Percentiles rank a stretch among this genome's conserved stretches.
phyloP scores from a whole-genome alignment of 192 early-diverging fungal genomes.

The Backusella australiensis region DNA sequence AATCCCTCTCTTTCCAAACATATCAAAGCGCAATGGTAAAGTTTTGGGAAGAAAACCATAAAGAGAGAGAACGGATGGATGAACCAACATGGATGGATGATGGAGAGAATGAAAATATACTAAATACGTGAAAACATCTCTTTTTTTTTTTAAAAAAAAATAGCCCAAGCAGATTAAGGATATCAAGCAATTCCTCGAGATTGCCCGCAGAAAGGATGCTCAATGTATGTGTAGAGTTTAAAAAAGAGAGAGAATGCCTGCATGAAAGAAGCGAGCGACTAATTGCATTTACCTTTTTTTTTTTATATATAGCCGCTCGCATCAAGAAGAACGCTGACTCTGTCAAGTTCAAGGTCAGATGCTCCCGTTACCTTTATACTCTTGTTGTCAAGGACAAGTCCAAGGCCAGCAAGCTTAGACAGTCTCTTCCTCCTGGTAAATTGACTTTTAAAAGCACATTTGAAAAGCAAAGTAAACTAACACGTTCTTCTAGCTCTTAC shows the following conservation, averaged over 20 bases:
- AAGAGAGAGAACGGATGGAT: background rate
- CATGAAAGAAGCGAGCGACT: background rate
- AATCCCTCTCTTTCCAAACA: slow-evolving; percentile 13
- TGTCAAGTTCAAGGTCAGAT: slow-evolving; percentile 99
- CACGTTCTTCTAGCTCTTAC: slow-evolving; percentile 18
- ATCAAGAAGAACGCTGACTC: slow-evolving; percentile 95
- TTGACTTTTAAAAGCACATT: background rate
- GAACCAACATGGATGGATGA: background rate
- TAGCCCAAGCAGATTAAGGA: slow-evolving; percentile 97
- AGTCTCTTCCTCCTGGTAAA: slow-evolving; percentile 93
- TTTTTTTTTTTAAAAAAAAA: background rate
- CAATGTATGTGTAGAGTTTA: slow-evolving; percentile 45
- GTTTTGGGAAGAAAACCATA: background rate
- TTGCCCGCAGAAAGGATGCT: slow-evolving; percentile 96
- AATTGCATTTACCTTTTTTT: background rate
- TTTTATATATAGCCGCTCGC: slow-evolving; percentile 64
- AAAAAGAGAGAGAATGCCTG: background rate
- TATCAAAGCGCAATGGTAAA: slow-evolving; percentile 16
- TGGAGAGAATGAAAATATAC: background rate
- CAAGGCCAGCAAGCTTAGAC: slow-evolving; percentile 95
- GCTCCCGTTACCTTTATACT: slow-evolving; percentile 98
- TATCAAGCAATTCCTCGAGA: slow-evolving; percentile 98
- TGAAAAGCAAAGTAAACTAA: too few species aligned
- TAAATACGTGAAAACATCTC: background rate
- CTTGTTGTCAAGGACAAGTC: slow-evolving; percentile 90